These are phyloP conservation scores for Holtermanniella nyarrowii DNA, from an alignment of 768 basidiomycete genomes.

Conservation along the genomic window DNA sequence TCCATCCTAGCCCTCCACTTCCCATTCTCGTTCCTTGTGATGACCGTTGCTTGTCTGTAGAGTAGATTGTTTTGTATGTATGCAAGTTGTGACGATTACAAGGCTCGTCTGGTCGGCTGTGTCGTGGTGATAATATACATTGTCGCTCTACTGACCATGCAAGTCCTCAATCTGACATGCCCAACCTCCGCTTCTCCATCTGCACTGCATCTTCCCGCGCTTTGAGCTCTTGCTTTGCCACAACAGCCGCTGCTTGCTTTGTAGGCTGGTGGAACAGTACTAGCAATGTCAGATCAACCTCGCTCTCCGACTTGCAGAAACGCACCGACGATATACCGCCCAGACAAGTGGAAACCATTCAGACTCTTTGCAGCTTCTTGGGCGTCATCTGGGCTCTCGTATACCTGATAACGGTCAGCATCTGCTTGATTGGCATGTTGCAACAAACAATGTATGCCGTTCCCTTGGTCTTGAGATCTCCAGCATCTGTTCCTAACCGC, in stretches of 20 bases:
- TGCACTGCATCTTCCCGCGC: conserved; percentile 81
- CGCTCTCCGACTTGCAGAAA: not conserved
- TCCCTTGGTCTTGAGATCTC: conserved; percentile 77
- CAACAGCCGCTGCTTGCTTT: conserved; percentile 83
- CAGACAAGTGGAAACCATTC: conserved; percentile 96
- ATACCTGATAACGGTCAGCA: conserved; percentile 17
- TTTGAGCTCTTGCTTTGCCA: conserved; percentile 79
- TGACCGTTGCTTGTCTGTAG: not conserved
- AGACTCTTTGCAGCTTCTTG: conserved; percentile 93
- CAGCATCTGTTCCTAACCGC: conserved; percentile 61
- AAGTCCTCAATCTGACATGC: conserved; percentile 13
- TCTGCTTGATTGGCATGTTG: not conserved
- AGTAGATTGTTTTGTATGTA: not conserved
- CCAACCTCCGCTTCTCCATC: conserved; percentile 63
- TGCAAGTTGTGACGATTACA: not conserved
- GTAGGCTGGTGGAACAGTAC: conserved; percentile 96
- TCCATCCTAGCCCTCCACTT: not conserved
- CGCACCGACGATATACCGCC: conserved; percentile 80
- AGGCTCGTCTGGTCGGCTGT: not conserved
- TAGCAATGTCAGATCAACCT: conserved; percentile 12
- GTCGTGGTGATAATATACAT: not conserved
- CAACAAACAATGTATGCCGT: conserved; percentile 87
- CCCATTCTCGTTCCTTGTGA: not conserved
- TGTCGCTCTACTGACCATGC: not conserved
- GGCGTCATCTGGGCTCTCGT: conserved; percentile 52